Percentiles rank a stretch among this genome's conserved stretches.
phyloP scores from a whole-genome alignment of 1,284 basidiomycete genomes.

The Phylloporus gajari region DNA sequence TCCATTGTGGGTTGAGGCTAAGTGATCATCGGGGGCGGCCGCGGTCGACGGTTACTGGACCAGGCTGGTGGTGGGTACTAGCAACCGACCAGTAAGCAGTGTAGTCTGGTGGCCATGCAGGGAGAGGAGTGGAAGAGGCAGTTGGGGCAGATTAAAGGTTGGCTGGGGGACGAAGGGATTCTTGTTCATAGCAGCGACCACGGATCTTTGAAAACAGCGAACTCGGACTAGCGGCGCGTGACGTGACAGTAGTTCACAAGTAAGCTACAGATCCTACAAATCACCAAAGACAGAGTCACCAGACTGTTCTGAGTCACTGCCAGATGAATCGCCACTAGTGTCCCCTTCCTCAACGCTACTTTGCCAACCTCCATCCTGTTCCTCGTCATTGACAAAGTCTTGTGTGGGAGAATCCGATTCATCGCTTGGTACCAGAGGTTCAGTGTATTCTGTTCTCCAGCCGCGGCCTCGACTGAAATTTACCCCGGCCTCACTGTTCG shows the following conservation, averaged over 20 bases:
- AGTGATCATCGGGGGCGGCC: conserved; percentile 52
- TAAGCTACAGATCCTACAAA: not conserved
- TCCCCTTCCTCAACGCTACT: not conserved
- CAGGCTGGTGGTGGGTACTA: conserved; percentile 60
- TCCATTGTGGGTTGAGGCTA: conserved; percentile 78
- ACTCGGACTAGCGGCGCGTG: conserved; percentile 17
- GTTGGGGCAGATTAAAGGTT: conserved; percentile 73
- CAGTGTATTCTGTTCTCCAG: not conserved
- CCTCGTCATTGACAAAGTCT: not conserved
- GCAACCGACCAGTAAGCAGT: conserved; percentile 78
- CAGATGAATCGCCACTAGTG: not conserved
- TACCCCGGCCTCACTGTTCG: not conserved
- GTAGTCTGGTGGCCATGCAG: conserved; percentile 78
- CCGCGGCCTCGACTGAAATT: not conserved
- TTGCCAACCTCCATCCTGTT: not conserved
- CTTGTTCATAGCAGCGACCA: conserved; percentile 69
- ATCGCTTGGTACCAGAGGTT: not conserved
- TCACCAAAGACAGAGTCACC: not conserved
- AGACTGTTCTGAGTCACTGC: not conserved
- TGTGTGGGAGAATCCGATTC: not conserved
- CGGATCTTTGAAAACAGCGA: conserved; percentile 26
- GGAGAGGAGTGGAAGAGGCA: conserved; percentile 80
- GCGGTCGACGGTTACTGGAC: conserved; percentile 46
- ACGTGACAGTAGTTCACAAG: too few species aligned
- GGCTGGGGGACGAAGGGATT: conserved; percentile 80